Evolutionary conservation across 345 rosid genomes (phyloP).

Genomic region (Populus alba): DNA sequence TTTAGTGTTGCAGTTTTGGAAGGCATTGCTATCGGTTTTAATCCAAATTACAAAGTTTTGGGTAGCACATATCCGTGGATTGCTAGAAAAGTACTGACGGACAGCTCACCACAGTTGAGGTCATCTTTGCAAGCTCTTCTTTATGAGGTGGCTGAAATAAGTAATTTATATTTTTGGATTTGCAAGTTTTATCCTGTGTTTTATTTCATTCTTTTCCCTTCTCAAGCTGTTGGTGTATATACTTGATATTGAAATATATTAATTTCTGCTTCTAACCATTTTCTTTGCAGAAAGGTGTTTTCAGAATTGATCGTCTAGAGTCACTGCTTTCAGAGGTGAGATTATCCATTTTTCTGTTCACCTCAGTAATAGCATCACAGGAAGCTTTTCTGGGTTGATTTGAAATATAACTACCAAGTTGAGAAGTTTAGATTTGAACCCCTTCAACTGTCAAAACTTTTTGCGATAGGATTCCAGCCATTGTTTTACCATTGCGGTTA

Average conservation of each 20-base stretch:
- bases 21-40: slow-evolving; percentile 76
- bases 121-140: slow-evolving; percentile 72
- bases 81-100: slow-evolving; percentile 81
- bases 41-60: slow-evolving; percentile 88
- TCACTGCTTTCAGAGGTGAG: slow-evolving; percentile 80
- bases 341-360: slow-evolving; percentile 14
- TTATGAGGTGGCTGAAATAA: slow-evolving; percentile 52
- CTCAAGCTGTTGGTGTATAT: background rate
- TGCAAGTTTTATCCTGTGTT: background rate
- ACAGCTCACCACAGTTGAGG: slow-evolving; percentile 79
- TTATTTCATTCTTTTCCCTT: background rate
- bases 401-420: too few relatives aligned
- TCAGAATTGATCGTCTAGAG: slow-evolving; percentile 90
- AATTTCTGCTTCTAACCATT: slow-evolving; percentile 7
- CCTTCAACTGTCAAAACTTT: too few relatives aligned
- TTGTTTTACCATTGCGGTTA: too few relatives aligned
- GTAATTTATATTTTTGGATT: background rate
- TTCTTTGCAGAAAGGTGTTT: slow-evolving; percentile 67
- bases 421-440: too few relatives aligned
- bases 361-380: background rate
- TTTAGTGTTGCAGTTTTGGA: slow-evolving; percentile 90
- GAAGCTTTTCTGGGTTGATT: too few relatives aligned
- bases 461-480: too few relatives aligned
- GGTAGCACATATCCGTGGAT: slow-evolving; percentile 99
- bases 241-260: background rate